These are phyloP conservation scores for Neodidymelliopsis sp. DNA, from an alignment of 2,329 filamentous ascomycete species.

Conservation along the genomic window DNA sequence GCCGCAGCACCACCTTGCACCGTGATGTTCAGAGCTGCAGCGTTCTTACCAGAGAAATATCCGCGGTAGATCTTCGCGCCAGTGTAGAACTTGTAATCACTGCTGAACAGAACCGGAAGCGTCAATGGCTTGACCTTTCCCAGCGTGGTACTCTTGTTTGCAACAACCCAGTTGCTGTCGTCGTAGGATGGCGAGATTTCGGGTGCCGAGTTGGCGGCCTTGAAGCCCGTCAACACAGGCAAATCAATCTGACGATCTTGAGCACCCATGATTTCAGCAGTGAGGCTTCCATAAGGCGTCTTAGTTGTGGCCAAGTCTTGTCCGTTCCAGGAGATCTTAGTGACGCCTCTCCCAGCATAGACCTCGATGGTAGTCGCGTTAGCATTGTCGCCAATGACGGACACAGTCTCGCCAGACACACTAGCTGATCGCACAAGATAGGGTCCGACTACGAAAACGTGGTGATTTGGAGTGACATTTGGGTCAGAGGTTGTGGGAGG, in stretches of 20 bases:
- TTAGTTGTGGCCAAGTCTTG: constrained; percentile 46
- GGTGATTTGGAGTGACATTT: constrained; percentile 53
- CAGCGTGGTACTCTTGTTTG: constrained; percentile 58
- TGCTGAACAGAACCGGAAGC: constrained; percentile 61
- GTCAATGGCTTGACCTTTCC: constrained; percentile 58
- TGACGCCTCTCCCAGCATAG: constrained; percentile 39
- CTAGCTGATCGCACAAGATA: constrained; percentile 51
- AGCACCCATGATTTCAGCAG: constrained; percentile 51
- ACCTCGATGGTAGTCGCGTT: constrained; percentile 54
- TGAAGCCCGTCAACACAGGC: constrained; percentile 58
- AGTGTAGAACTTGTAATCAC: constrained; percentile 62
- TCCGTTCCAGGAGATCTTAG: constrained; percentile 57
- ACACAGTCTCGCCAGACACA: constrained; percentile 50
- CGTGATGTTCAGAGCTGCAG: constrained; percentile 57
- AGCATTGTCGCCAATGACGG: constrained; percentile 57
- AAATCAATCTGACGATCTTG: constrained; percentile 52
- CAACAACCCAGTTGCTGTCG: constrained; percentile 60
- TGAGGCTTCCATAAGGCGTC: constrained; percentile 56
- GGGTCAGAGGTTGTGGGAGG: constrained; percentile 58
- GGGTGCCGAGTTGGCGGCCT: constrained; percentile 59
- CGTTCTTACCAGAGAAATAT: constrained; percentile 55
- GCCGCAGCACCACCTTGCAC: constrained; percentile 60
- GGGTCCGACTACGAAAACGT: constrained; percentile 47
- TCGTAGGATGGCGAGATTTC: constrained; percentile 58
- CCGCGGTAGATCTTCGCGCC: constrained; percentile 63